Evolutionary conservation across 805 yeast genomes (phyloP).

Genomic region (Starmerella sp.): DNA sequence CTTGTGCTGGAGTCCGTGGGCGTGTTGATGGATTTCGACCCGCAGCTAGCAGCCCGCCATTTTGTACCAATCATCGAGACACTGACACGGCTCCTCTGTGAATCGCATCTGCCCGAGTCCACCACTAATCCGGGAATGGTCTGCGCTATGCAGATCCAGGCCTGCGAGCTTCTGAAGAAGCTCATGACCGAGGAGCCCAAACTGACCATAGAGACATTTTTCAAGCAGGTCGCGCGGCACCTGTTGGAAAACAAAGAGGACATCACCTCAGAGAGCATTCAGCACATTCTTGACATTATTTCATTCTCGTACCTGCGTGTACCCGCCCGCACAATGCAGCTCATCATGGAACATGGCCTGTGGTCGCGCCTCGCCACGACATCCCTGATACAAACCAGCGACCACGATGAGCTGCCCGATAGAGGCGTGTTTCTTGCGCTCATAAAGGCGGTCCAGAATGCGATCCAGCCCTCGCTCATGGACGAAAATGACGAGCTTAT

Average conservation of each 20-base stretch:
- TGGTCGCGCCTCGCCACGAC: conserved; percentile 1
- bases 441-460: conserved; percentile 7
- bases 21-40: conserved; percentile 8
- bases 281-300: conserved; percentile 2
- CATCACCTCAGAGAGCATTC: background rate
- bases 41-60: background rate
- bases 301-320: background rate
- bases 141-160: conserved; percentile 7
- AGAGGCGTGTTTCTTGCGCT: conserved; percentile 1
- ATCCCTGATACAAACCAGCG: background rate
- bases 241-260: background rate
- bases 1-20: conserved; percentile 52
- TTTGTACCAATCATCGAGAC: background rate
- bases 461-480: background rate
- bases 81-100: background rate
- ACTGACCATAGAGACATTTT: background rate
- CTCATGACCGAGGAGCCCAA: background rate
- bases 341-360: background rate
- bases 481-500: background rate
- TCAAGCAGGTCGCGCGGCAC: background rate
- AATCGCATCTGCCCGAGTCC: background rate
- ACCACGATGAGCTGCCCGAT: background rate
- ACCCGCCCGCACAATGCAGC: background rate
- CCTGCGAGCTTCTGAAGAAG: conserved; percentile 8
- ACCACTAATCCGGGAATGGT: background rate